A percentile compares a stretch with the other conserved stretches of the same genome.
Evolutionary conservation across 2,329 filamentous ascomycete genomes (phyloP).

Genomic region (Ciborinia camelliae): DNA sequence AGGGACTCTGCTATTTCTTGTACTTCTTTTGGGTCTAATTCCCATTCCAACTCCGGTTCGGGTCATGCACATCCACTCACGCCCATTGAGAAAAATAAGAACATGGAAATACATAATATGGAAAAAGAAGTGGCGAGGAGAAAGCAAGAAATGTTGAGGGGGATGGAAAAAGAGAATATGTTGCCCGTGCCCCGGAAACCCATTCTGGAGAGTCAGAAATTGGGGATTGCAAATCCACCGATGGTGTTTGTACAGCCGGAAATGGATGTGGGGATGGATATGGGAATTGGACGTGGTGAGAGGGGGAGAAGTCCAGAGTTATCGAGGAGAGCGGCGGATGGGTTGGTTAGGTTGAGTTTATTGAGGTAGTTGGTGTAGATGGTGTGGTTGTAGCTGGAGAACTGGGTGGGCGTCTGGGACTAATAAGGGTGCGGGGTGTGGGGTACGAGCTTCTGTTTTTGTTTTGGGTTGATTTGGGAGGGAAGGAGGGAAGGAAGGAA

Average conservation of each 20-base stretch:
- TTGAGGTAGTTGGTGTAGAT: background rate
- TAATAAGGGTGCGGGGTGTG: no score
- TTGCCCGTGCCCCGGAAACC: background rate
- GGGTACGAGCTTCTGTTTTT: no score
- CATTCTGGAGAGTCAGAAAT: background rate
- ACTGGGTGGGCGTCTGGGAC: no score
- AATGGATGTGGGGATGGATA: conserved; percentile 7
- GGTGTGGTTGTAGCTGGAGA: background rate
- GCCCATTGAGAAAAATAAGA: background rate
- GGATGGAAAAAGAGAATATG: background rate
- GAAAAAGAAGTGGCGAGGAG: background rate
- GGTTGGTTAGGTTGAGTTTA: conserved; percentile 43
- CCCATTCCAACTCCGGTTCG: background rate
- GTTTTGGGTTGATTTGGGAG: no score
- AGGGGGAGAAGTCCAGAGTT: conserved; percentile 31
- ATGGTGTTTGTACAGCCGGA: background rate
- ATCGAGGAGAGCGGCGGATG: conserved; percentile 50
- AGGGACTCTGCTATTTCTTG: conserved; percentile 2
- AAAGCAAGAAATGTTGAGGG: background rate
- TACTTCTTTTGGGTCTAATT: background rate
- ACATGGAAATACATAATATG: background rate
- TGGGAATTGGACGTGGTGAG: conserved; percentile 13
- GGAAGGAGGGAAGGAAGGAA: no score
- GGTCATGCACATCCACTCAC: background rate
- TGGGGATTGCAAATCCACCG: background rate